Percentiles rank a stretch among this genome's conserved stretches.
Conservation (phyloP, 805 yeast species). For the Candida piceae region DNA sequence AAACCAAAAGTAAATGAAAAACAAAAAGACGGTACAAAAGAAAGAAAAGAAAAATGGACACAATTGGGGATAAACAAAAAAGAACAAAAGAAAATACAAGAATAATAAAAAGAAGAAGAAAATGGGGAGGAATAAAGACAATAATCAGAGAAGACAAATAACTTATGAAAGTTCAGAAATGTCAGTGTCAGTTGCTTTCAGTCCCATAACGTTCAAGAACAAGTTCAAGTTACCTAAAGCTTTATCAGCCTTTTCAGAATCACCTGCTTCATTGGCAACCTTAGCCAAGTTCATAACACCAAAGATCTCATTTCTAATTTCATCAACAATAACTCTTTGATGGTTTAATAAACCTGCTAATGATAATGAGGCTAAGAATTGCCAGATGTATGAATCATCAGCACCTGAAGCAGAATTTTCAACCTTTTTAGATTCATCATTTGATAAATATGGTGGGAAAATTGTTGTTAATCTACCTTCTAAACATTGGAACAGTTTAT, state of each 20-base stretch:
- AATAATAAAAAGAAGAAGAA: not conserved
- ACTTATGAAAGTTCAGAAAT: conserved; percentile 74
- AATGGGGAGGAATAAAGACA: not conserved
- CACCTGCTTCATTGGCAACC: conserved; percentile 28
- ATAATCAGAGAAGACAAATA: no score
- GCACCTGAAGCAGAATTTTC: conserved; percentile 23
- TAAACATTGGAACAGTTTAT: conserved; percentile 69
- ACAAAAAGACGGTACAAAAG: not conserved
- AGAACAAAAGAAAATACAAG: not conserved
- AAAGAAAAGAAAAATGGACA: no score
- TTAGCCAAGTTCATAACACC: conserved; percentile 80
- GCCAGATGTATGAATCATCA: conserved; percentile 93
- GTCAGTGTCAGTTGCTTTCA: conserved; percentile 85
- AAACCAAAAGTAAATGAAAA: not conserved
- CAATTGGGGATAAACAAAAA: no score
- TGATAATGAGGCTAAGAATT: conserved; percentile 89
- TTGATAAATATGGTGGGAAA: conserved; percentile 65
- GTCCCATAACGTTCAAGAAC: conserved; percentile 94
- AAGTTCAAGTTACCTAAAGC: conserved; percentile 72
- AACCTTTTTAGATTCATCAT: conserved; percentile 27
- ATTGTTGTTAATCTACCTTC: conserved; percentile 73
- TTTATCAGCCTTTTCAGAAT: conserved; percentile 49
- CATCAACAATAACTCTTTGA: conserved; percentile 91
- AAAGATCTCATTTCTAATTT: conserved; percentile 87
- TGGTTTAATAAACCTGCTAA: conserved; percentile 86